Base-by-base conservation (phyloP, 805 yeast genomes). In the Kluyveromyces lactis region DNA sequence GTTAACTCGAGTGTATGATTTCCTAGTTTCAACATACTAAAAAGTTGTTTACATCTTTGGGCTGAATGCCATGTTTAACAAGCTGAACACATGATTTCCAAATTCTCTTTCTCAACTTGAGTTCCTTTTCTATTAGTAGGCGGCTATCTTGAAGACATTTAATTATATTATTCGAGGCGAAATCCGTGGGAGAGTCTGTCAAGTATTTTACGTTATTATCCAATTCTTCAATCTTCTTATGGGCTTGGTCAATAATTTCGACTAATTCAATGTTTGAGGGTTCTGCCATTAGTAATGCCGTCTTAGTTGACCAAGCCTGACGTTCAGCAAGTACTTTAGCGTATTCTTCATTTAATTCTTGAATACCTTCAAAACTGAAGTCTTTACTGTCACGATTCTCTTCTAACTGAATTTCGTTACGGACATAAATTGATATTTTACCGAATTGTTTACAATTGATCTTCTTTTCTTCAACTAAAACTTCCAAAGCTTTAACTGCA, bases 391-490 rank as follows among this genome's bases (percentile, higher is more conserved):
- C 47, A 3, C 21, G 39, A 2, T 42, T 42, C 11, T 28, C 23
- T 9, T 21, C 24, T 9, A 21, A 21, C 28, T 52, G 50, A 6
- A 53, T 46, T 41, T 68, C 67, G n/a, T 61, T 58, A 31, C 68
- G 69, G 21, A 69, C 64, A 38, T 70, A 71, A 18, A 69, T 65
- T 0, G 47, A 48, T 26, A 66, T 52, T 44, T 72, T 73, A 0
- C 77, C 78, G 41, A 68, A 68, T 4, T 58, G 38, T 46, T 71
- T 72, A 0, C 59, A 49, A 0, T 62, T 43, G 21, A 73, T 56
- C 38, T 60, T 63, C 0, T 55, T 59, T 9, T 62, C 53, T 3
- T 41, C 44, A 0, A 58, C 56, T 26, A 73, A 50, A 3, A 46
- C 43, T 2, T 70, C 72, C 27, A 73, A 42, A 1, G 68, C 55